Base-by-base conservation (phyloP, 2,329 filamentous ascomycete species). In the Zopfia rhizophila region DNA sequence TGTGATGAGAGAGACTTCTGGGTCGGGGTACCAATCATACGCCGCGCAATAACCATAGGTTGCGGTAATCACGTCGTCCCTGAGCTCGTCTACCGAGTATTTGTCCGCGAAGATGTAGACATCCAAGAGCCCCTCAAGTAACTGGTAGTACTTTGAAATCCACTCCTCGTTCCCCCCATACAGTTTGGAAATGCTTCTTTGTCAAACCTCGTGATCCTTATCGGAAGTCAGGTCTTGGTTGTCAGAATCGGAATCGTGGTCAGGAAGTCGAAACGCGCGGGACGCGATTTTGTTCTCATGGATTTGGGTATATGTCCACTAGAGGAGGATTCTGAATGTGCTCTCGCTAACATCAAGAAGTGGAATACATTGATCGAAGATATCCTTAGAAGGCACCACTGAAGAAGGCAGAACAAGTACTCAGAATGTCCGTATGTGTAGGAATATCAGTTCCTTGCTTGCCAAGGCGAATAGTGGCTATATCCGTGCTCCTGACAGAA, bases 101-200 rank as follows among this genome's bases (percentile, higher is more conserved):
- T 47, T 44, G 24, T 56, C 47, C 1, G 49, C 49, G 19, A 60
- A 58, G 3, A 56, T 39, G 36, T 31, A 59, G n/a, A 56, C 39
- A 3, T 51, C 22, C 7, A 43, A 37, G 14, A 46, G 24, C 5
- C 13, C 13, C 5, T 3, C 6, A 16, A 32, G 7, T n/a, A 19
- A 7, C 10, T 24, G 13, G 22, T 25, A 6, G 19, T 38, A 38
- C 12, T 30, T 14, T 23, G 13, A 11, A 7, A 23, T 5, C 33
- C 42, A 31, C 17, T 31, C 12, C 29, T 7, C 7, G 29, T n/a
- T n/a, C n/a, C n/a, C n/a, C n/a, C n/a, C n/a, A n/a, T n/a, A n/a
- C n/a, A n/a, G n/a, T n/a, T n/a, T n/a, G n/a, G n/a, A n/a, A n/a
- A n/a, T n/a, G n/a, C n/a, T n/a, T n/a, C n/a, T n/a, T n/a, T n/a